Percentiles rank a stretch among this genome's conserved stretches.
Conservation (phyloP, 768 basidiomycete genomes). For the Calocybe gangraenosa region DNA sequence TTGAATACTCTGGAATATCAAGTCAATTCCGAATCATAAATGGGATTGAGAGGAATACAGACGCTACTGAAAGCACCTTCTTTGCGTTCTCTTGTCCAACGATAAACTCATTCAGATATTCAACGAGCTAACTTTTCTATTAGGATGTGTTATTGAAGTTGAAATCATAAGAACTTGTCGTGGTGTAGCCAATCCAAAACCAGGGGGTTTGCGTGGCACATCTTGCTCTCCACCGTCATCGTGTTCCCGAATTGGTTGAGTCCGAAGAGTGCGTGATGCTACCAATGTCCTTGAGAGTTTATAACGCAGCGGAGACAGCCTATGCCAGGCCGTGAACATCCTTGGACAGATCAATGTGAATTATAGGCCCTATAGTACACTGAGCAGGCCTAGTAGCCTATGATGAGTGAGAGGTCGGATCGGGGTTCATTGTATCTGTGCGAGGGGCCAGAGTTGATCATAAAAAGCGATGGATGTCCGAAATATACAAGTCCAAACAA, state of each 20-base stretch:
- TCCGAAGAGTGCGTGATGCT: slow-evolving; percentile 37
- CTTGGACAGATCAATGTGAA: neutral
- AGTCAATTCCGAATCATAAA: slow-evolving; percentile 3
- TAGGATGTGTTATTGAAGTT: neutral
- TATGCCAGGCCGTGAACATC: slow-evolving; percentile 14
- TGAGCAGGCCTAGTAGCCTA: neutral
- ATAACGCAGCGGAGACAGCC: slow-evolving; percentile 13
- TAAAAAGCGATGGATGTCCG: slow-evolving; percentile 6
- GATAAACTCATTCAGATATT: slow-evolving; percentile 85
- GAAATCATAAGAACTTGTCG: slow-evolving; percentile 31
- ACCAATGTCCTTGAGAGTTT: slow-evolving; percentile 23
- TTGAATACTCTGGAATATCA: slow-evolving; percentile 72
- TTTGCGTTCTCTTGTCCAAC: slow-evolving; percentile 92
- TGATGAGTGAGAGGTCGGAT: neutral
- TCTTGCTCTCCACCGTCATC: slow-evolving; percentile 25
- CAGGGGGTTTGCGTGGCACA: slow-evolving; percentile 33
- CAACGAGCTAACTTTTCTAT: slow-evolving; percentile 54
- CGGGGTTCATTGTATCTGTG: too few relatives aligned
- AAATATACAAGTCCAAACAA: slow-evolving; percentile 13
- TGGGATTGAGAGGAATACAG: slow-evolving; percentile 28
- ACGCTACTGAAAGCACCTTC: slow-evolving; percentile 93
- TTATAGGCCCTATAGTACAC: neutral
- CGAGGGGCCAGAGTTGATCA: too few relatives aligned
- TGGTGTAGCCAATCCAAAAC: slow-evolving; percentile 54
- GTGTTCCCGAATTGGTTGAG: slow-evolving; percentile 53